Evolutionary conservation across 805 yeast species (phyloP).

Genomic region (Torulaspora delbrueckii): DNA sequence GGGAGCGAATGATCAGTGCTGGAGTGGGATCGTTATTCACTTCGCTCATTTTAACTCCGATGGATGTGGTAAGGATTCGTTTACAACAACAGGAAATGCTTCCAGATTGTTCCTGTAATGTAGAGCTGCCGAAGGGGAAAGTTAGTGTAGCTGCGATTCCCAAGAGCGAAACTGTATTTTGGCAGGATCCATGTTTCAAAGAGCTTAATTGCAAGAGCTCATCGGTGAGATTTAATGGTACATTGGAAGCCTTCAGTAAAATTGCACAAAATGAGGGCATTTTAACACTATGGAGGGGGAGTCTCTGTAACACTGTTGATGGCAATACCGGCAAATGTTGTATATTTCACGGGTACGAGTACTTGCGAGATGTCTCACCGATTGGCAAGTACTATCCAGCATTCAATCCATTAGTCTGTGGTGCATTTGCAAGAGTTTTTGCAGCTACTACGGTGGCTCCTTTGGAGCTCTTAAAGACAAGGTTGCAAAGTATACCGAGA

Average conservation of each 20-base stretch:
- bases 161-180: conserved; percentile 22
- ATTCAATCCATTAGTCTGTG: conserved; percentile 76
- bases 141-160: conserved; percentile 21
- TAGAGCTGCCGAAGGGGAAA: conserved; percentile 34
- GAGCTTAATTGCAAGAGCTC: conserved; percentile 31
- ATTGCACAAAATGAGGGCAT: conserved; percentile 73
- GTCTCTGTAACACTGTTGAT: conserved; percentile 74
- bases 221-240: conserved; percentile 48
- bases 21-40: conserved; percentile 71
- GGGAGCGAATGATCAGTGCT: conserved; percentile 73
- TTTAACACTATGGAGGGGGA: conserved; percentile 80
- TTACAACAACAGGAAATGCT: conserved; percentile 72
- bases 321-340: conserved; percentile 91
- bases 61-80: conserved; percentile 74
- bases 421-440: conserved; percentile 72
- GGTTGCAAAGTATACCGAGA: conserved; percentile 83
- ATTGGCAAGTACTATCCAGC: conserved; percentile 36
- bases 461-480: conserved; percentile 76
- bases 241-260: conserved; percentile 64
- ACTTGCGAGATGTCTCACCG: conserved; percentile 71
- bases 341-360: conserved; percentile 94
- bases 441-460: conserved; percentile 88
- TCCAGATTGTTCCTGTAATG: conserved; percentile 38
- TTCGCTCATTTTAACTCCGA: conserved; percentile 68
- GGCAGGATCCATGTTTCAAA: conserved; percentile 34